Percentiles rank a stretch among this genome's conserved stretches.
These are phyloP conservation scores for Taphrina populina DNA, from an alignment of 1,139 yeast genomes.

Conservation along the genomic window DNA sequence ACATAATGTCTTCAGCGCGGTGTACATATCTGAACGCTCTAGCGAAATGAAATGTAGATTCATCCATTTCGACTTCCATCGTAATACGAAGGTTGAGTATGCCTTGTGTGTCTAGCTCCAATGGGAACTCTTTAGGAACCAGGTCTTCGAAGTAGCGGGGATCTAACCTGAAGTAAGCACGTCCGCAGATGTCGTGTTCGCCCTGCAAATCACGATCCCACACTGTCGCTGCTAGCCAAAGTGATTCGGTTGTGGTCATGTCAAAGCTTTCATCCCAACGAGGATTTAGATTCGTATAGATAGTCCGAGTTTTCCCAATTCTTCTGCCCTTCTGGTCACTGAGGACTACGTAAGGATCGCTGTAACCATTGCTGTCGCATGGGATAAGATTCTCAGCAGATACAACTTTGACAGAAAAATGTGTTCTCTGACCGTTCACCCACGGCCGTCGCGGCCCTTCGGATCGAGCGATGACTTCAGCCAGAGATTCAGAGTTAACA, in stretches of 20 bases:
- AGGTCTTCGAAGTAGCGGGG: conserved; percentile 66
- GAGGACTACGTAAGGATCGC: conserved; percentile 66
- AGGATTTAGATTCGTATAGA: conserved; percentile 65
- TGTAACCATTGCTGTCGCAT: conserved; percentile 53
- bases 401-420: conserved; percentile 63
- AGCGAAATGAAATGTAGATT: conserved; percentile 76
- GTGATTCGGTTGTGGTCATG: conserved; percentile 48
- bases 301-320: conserved; percentile 69
- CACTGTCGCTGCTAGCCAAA: conserved; percentile 57
- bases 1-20: conserved; percentile 63
- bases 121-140: conserved; percentile 59
- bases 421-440: conserved; percentile 44
- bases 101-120: conserved; percentile 71
- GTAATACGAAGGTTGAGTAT: conserved; percentile 62
- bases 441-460: conserved; percentile 40
- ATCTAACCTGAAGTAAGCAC: conserved; percentile 62
- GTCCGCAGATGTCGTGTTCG: conserved; percentile 68
- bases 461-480: conserved; percentile 49
- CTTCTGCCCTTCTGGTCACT: conserved; percentile 62
- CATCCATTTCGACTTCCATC: conserved; percentile 73
- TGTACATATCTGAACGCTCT: conserved; percentile 65
- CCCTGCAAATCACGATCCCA: conserved; percentile 67
- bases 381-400: conserved; percentile 70
- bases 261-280: conserved; percentile 90
- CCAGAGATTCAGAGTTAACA: conserved; percentile 62